Conservation (phyloP, 805 yeast genomes). For the Metschnikowia henanensis region DNA sequence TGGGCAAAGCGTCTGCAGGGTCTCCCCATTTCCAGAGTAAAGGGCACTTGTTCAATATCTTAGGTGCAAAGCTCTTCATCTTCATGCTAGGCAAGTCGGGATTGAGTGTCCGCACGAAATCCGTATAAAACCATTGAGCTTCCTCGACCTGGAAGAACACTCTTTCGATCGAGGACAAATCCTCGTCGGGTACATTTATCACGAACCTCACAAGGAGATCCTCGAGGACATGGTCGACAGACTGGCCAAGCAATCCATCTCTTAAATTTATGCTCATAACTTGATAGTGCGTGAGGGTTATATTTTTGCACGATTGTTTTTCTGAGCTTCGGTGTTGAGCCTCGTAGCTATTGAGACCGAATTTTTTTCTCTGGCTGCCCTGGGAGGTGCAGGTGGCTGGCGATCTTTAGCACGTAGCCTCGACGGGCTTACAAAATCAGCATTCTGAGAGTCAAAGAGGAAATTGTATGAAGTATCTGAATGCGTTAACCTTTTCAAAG, state of each 20-base stretch:
- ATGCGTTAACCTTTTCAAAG: too few relatives aligned
- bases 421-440: neutral
- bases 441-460: neutral
- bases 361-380: constrained; percentile 3
- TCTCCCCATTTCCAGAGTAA: constrained; percentile 82
- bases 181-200: constrained; percentile 90
- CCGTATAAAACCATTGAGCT: constrained; percentile 97
- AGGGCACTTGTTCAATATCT: constrained; percentile 68
- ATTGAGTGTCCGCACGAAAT: constrained; percentile 70
- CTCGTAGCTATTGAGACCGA: constrained; percentile 1
- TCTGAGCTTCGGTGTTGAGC: too few relatives aligned
- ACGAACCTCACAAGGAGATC: constrained; percentile 89
- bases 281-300: neutral
- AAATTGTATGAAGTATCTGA: too few relatives aligned
- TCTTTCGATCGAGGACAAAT: constrained; percentile 74
- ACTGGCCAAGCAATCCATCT: constrained; percentile 57
- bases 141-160: constrained; percentile 94
- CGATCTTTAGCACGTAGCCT: neutral
- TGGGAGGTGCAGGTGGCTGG: constrained; percentile 9
- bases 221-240: constrained; percentile 73
- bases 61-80: constrained; percentile 72
- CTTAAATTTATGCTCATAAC: constrained; percentile 60
- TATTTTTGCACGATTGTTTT: too few relatives aligned
- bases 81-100: constrained; percentile 75
- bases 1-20: constrained; percentile 73